Conservation (phyloP, 2,329 filamentous ascomycete species). For the Fusarium udum region DNA sequence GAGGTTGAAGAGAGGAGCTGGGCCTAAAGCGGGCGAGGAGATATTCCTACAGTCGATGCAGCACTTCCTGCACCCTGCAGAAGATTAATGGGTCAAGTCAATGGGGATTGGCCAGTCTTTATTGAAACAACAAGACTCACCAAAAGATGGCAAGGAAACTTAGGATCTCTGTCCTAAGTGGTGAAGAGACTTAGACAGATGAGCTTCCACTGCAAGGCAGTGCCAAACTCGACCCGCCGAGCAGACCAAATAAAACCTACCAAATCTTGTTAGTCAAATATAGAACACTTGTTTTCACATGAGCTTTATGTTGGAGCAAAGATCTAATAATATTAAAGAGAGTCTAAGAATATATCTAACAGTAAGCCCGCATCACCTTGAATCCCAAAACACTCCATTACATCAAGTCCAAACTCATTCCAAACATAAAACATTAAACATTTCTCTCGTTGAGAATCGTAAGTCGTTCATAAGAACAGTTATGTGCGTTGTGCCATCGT, state of each 20-base stretch:
- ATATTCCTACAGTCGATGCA: too few relatives aligned
- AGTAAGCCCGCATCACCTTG: not conserved
- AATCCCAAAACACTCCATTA: not conserved
- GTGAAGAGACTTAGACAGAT: too few relatives aligned
- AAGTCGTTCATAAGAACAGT: slow-evolving; percentile 30
- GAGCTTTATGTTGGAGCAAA: not conserved
- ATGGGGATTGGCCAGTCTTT: too few relatives aligned
- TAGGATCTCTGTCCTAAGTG: too few relatives aligned
- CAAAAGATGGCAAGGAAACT: too few relatives aligned
- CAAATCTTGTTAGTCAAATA: fast-evolving
- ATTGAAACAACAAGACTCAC: too few relatives aligned
- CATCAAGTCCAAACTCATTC: not conserved
- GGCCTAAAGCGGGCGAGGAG: too few relatives aligned
- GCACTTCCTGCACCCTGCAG: too few relatives aligned
- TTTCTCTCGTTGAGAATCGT: slow-evolving; percentile 34
- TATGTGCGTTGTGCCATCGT: slow-evolving; percentile 6
- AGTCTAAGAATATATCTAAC: slow-evolving; percentile 18
- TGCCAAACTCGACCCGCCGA: fast-evolving
- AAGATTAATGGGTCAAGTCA: not conserved
- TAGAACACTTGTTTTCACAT: fast-evolving
- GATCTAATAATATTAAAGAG: slow-evolving; percentile 25
- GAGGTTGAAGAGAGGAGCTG: not conserved
- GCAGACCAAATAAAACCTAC: fast-evolving
- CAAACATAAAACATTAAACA: not conserved
- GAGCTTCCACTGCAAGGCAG: not conserved